Evolutionary conservation across 1,284 basidiomycete species (phyloP).

Genomic region (Cutaneotrichosporon curvatum): DNA sequence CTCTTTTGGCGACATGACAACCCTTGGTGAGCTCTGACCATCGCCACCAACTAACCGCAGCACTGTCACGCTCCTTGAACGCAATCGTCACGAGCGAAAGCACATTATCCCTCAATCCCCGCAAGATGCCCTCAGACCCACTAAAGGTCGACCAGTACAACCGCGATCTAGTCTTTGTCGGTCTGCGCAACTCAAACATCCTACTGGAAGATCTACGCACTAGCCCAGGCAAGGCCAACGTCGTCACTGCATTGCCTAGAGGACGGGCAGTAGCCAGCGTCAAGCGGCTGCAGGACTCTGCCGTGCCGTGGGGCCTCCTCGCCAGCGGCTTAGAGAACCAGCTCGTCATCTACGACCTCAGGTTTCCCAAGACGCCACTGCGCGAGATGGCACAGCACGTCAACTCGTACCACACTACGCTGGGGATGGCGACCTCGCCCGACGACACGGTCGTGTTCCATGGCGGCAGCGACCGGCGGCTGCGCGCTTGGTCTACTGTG

Average conservation of each 20-base stretch:
- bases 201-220: constrained; percentile 29
- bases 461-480: constrained; percentile 29
- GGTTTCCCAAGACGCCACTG: constrained; percentile 25
- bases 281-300: constrained; percentile 30
- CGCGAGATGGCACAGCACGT: constrained; percentile 26
- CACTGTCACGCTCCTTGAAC: constrained; percentile 14
- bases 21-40: constrained; percentile 17
- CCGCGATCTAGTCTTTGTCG: constrained; percentile 26
- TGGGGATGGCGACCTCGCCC: constrained; percentile 29
- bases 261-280: constrained; percentile 34
- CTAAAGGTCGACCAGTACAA: constrained; percentile 26
- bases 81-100: constrained; percentile 15
- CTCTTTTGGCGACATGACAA: constrained; percentile 31
- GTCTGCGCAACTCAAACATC: constrained; percentile 21
- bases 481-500: constrained; percentile 29
- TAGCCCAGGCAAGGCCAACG: constrained; percentile 1
- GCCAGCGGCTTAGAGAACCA: constrained; percentile 32
- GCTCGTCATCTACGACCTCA: constrained; percentile 35
- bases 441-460: constrained; percentile 31
- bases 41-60: constrained; percentile 8
- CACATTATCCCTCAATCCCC: constrained; percentile 8
- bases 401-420: constrained; percentile 25
- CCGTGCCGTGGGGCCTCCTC: constrained; percentile 37
- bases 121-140: constrained; percentile 26
- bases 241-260: constrained; percentile 13